These are phyloP conservation scores for Pilaira anomala DNA, from an alignment of 192 early-diverging fungal species.

Conservation along the genomic window DNA sequence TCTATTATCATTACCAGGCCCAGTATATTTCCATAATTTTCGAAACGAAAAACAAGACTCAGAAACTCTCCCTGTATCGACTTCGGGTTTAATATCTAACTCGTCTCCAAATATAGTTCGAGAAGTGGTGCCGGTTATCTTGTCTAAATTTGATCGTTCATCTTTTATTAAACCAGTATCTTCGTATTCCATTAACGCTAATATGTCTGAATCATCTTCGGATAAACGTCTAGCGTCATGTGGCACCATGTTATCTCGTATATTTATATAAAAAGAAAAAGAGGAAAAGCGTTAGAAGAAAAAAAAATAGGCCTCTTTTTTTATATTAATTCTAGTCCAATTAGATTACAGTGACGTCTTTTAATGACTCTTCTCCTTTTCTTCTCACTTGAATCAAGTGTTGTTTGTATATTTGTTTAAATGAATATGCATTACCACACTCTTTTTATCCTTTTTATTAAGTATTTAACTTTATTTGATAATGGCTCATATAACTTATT, in stretches of 20 bases:
- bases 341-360: too few relatives aligned
- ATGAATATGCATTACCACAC: too few relatives aligned
- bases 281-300: not conserved
- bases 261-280: not conserved
- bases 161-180: not conserved
- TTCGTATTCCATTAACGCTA: constrained; percentile 4
- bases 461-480: too few relatives aligned
- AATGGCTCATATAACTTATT: too few relatives aligned
- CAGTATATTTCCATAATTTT: constrained; percentile 64
- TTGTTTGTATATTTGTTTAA: too few relatives aligned
- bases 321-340: too few relatives aligned
- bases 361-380: too few relatives aligned
- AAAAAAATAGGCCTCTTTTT: not conserved
- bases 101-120: not conserved
- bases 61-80: constrained; percentile 14
- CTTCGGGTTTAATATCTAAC: constrained; percentile 19
- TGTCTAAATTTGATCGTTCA: not conserved
- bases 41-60: constrained; percentile 49
- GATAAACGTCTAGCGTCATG: constrained; percentile 11
- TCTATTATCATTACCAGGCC: constrained; percentile 50
- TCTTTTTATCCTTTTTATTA: too few relatives aligned
- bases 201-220: constrained; percentile 7
- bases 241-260: constrained; percentile 18
- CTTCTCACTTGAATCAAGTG: too few relatives aligned
- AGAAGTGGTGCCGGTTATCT: not conserved